Conservation (phyloP, 257 asterid species). For the Lycium barbarum region DNA sequence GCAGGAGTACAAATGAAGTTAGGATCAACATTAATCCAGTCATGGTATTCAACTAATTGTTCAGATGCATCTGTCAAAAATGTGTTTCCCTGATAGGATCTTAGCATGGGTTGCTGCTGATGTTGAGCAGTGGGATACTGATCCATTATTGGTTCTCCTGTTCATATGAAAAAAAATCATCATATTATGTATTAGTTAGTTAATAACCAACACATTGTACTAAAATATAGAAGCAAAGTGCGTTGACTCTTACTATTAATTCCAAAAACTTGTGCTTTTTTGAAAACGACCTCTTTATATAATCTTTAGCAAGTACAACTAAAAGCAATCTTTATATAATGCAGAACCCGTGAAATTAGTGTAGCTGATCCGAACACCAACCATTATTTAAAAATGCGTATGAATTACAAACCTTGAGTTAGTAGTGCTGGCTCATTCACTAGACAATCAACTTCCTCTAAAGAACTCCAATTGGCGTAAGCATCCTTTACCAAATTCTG, state of each 20-base stretch:
- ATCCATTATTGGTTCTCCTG: slow-evolving; percentile 33
- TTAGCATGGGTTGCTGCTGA: slow-evolving; percentile 21
- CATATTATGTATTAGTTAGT: slow-evolving; percentile 21
- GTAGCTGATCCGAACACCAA: neutral
- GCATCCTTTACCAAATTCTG: slow-evolving; percentile 61
- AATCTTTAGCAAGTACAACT: neutral
- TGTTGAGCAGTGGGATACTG: slow-evolving; percentile 21
- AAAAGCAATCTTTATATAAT: neutral
- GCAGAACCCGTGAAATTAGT: neutral
- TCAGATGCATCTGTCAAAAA: slow-evolving; percentile 34
- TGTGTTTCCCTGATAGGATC: slow-evolving; percentile 28
- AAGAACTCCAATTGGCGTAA: slow-evolving; percentile 55
- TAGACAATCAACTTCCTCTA: slow-evolving; percentile 54
- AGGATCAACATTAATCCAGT: slow-evolving; percentile 26
- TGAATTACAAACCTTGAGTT: slow-evolving; percentile 42
- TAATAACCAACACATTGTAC: neutral
- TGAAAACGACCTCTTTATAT: neutral
- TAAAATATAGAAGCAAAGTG: neutral
- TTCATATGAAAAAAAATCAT: neutral
- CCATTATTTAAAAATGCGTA: no score
- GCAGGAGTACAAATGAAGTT: slow-evolving; percentile 31
- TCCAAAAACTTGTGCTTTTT: neutral
- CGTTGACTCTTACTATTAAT: neutral
- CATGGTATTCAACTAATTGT: slow-evolving; percentile 12
- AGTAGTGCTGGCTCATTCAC: slow-evolving; percentile 44